Evolutionary conservation across 352 stramenopile genomes (phyloP), one percentile per base, ranked within the genome.

Genomic region (Phytophthora europaea): DNA sequence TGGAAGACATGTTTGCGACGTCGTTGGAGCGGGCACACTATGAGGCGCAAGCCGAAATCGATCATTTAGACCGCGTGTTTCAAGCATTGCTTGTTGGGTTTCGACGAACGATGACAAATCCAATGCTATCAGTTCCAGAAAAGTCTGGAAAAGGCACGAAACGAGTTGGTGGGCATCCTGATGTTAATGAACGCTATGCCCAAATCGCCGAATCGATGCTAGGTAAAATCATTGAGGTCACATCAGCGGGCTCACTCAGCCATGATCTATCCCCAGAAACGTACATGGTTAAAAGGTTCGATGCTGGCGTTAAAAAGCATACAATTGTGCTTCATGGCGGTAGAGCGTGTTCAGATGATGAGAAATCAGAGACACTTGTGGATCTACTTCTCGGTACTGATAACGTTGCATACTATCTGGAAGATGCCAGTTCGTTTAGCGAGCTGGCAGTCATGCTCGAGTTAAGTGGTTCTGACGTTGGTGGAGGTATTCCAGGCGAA

Each of bases 371-470:
- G 22, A 33, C 47, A 9, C n/a, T 48, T 7, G 61, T 78, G 3
- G 72, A 82, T 71, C 45, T 82, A 36, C 59, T 82, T 64, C 40
- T 43, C 48, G 66, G 63, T 26, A 62, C 47, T 10, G 75, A 78
- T 67, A 59, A 26, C 22, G 36, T 78, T 45, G 61, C 69, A 2
- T 82, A 82, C 47, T 53, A 75, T 50, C 53, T 80, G 12, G 47
- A 80, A 55, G 65, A 80, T 20, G 43, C 45, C 16, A 48, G 28
- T 6, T 40, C 61, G 9, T 80, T 80, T 20, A 80, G 75, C 48
- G 75, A 80, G 43, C 26, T 82, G 55, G 75, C 72, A 31, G 59
- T 80, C 60, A 64, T 82, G 56, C 68, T 82, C 8, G 72, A 80
- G 48, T 36, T 78, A 12, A 78, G 65, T 58, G 67, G 72, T 18